Conservation (phyloP, 371 early-diverging fungal species). For the Mucor indicus region DNA sequence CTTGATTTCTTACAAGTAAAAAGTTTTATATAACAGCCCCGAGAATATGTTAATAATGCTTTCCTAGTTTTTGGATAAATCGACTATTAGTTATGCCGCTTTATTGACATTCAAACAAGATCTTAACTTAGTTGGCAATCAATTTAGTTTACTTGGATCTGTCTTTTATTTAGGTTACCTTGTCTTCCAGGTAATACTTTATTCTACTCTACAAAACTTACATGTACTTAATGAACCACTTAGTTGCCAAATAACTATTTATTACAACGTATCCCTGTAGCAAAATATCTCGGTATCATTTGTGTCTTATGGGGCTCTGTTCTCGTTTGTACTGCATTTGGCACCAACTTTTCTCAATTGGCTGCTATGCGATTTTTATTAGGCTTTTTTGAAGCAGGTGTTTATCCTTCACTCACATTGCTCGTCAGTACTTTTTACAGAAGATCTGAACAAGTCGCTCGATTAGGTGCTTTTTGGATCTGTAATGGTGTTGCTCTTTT, state of each 20-base stretch:
- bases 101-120: conserved; percentile 13
- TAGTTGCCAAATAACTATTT: conserved; percentile 40
- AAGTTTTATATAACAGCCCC: neutral
- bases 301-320: conserved; percentile 30
- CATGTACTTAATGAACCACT: neutral
- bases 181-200: conserved; percentile 24
- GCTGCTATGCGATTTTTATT: conserved; percentile 28
- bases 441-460: conserved; percentile 27
- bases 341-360: conserved; percentile 27
- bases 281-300: conserved; percentile 28
- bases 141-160: conserved; percentile 20
- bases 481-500: conserved; percentile 22
- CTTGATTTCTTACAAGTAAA: conserved; percentile 41
- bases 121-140: conserved; percentile 6
- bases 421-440: conserved; percentile 34
- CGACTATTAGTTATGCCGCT: conserved; percentile 19
- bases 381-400: conserved; percentile 28
- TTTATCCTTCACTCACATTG: conserved; percentile 27
- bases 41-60: neutral
- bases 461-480: conserved; percentile 30
- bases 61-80: conserved; percentile 21
- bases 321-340: conserved; percentile 21
- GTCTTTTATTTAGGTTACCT: conserved; percentile 35
- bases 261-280: conserved; percentile 29
- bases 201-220: neutral